phyloP scores from a whole-genome alignment of 2,329 filamentous ascomycete species.

The Mycosphaerelloides madeirae region DNA sequence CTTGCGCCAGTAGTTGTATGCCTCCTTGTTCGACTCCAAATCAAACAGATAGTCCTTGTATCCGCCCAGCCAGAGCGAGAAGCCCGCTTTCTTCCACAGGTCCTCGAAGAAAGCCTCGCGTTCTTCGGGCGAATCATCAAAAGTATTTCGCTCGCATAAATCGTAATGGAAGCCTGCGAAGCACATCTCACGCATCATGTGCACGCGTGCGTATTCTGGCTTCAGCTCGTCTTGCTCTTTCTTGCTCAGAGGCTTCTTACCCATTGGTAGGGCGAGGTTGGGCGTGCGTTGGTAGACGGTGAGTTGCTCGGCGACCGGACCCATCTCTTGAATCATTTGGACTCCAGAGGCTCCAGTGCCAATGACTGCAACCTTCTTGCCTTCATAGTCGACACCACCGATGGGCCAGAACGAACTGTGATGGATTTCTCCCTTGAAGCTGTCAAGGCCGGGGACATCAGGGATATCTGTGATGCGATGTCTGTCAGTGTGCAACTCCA shows the following conservation, averaged over 20 bases:
- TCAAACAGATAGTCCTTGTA: conserved; percentile 35
- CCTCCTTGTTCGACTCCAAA: conserved; percentile 39
- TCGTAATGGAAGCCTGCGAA: conserved; percentile 59
- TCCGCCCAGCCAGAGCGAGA: conserved; percentile 27
- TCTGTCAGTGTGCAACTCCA: conserved; percentile 1
- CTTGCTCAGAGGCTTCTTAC: conserved; percentile 43
- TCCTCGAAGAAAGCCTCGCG: conserved; percentile 42
- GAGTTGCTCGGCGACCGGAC: conserved; percentile 39
- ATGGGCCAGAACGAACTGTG: conserved; percentile 42
- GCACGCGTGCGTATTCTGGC: conserved; percentile 44
- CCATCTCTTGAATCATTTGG: conserved; percentile 57
- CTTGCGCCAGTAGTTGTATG: conserved; percentile 47
- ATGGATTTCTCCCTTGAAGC: conserved; percentile 54
- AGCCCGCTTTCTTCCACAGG: conserved; percentile 36
- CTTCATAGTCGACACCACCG: conserved; percentile 47
- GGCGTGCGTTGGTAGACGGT: conserved; percentile 64
- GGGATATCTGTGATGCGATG: conserved; percentile 46
- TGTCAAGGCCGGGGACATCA: conserved; percentile 55
- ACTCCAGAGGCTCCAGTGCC: conserved; percentile 63
- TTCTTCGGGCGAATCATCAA: conserved; percentile 40
- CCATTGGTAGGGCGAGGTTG: conserved; percentile 61
- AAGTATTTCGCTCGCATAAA: conserved; percentile 51
- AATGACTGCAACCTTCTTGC: conserved; percentile 58
- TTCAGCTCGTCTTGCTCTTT: conserved; percentile 49
- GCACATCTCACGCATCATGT: conserved; percentile 48